Evolutionary conservation across 768 basidiomycete genomes (phyloP).

Genomic region (Phlebiopsis gigantea): DNA sequence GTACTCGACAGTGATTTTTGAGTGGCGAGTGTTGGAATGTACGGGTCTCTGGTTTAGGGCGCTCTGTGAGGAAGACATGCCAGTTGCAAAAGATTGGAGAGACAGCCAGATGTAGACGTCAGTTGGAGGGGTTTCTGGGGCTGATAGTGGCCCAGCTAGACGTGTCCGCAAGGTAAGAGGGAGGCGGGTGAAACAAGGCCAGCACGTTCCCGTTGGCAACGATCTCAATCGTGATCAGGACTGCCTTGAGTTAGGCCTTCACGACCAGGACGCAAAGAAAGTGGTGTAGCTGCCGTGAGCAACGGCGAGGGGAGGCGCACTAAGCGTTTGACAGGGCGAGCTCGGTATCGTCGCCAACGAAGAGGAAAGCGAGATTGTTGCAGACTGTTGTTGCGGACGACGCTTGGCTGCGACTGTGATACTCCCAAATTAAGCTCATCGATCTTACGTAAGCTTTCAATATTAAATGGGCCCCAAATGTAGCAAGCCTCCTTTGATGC

Average conservation of each 20-base stretch:
- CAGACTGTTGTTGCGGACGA: background rate
- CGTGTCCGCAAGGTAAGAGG: constrained; percentile 7
- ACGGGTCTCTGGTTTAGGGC: constrained; percentile 40
- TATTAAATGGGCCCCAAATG: too few relatives aligned
- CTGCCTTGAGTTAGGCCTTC: background rate
- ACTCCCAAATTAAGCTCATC: constrained; percentile 12
- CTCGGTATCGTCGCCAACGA: constrained; percentile 7
- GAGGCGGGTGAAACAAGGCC: constrained; percentile 11
- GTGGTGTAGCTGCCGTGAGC: background rate
- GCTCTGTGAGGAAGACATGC: constrained; percentile 33
- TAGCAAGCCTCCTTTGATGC: too few relatives aligned
- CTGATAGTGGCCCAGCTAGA: constrained; percentile 6
- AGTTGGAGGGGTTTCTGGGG: constrained; percentile 10
- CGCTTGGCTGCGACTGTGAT: background rate
- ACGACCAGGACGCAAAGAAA: background rate
- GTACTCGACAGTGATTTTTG: constrained; percentile 67
- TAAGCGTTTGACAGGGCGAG: background rate
- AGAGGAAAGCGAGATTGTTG: constrained; percentile 3
- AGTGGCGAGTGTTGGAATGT: constrained; percentile 38
- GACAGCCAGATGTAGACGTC: constrained; percentile 7
- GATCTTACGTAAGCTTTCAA: constrained; percentile 15
- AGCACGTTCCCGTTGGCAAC: constrained; percentile 18
- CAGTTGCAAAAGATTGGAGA: background rate
- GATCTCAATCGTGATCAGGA: constrained; percentile 16
- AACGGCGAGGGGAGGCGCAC: background rate